Conservation (phyloP, 768 basidiomycete genomes). For the Daedalea quercina region DNA sequence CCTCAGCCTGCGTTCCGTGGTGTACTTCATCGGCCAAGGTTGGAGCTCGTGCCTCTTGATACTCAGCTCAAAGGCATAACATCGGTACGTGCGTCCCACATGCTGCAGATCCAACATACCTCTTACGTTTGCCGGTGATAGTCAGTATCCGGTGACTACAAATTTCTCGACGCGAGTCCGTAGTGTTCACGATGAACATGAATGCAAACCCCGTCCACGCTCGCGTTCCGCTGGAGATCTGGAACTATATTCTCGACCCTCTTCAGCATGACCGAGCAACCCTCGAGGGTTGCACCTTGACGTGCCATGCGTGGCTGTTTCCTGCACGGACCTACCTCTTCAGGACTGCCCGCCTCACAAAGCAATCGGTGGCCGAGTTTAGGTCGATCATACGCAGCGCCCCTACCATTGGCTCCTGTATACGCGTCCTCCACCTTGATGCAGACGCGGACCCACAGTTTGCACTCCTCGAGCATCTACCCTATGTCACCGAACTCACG, state of each 20-base stretch:
- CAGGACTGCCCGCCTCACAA: constrained; percentile 1
- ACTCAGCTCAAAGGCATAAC: no score
- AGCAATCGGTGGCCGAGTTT: background rate
- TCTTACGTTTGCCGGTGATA: no score
- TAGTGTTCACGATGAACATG: no score
- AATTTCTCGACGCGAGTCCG: no score
- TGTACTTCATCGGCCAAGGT: no score
- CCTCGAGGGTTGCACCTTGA: constrained; percentile 12
- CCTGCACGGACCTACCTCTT: constrained; percentile 10
- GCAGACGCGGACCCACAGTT: background rate
- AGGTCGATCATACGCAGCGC: background rate
- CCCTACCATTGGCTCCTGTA: background rate
- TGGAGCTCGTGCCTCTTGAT: no score
- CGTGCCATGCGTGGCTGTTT: constrained; percentile 8
- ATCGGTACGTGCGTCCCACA: no score
- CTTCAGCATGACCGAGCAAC: constrained; percentile 12
- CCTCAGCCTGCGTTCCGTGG: no score
- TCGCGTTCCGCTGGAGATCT: constrained; percentile 11
- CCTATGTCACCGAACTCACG: background rate
- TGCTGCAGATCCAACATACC: no score
- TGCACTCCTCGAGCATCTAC: background rate
- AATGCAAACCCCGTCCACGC: background rate
- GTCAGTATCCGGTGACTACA: no score
- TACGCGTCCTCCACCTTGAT: background rate
- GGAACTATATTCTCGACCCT: constrained; percentile 12